These are phyloP conservation scores for Babesia ovis DNA, from an alignment of 169 alveolate species.

Conservation along the genomic window DNA sequence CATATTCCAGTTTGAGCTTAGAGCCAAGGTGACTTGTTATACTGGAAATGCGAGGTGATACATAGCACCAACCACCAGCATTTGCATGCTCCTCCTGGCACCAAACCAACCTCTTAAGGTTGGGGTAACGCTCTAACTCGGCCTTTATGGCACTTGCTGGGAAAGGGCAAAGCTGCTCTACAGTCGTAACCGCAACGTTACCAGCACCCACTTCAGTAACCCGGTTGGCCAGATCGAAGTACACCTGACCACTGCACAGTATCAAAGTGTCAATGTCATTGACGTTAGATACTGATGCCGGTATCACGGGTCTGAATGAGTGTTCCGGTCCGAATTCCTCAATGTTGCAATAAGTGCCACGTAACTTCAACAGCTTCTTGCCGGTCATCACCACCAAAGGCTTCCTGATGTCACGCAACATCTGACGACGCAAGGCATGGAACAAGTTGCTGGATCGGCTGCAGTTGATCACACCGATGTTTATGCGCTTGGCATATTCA, in stretches of 20 bases:
- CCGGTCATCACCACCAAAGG: conserved; percentile 74
- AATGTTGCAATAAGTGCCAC: conserved; percentile 70
- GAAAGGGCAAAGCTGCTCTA: conserved; percentile 90
- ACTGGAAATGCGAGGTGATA: conserved; percentile 48
- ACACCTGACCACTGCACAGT: conserved; percentile 90
- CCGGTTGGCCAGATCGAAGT: conserved; percentile 80
- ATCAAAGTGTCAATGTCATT: conserved; percentile 80
- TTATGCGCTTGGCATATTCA: conserved; percentile 63
- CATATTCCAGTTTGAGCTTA: conserved; percentile 26
- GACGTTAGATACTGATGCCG: conserved; percentile 64
- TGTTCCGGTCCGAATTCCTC: conserved; percentile 69
- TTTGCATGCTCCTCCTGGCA: conserved; percentile 92
- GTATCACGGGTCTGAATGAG: conserved; percentile 69
- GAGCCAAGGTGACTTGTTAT: conserved; percentile 18
- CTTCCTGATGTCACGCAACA: conserved; percentile 85
- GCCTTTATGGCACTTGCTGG: conserved; percentile 79
- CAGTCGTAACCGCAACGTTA: conserved; percentile 80
- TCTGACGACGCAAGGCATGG: conserved; percentile 91
- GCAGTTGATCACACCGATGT: conserved; percentile 85
- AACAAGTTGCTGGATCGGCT: conserved; percentile 89
- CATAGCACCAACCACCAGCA: conserved; percentile 86
- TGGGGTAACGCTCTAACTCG: conserved; percentile 71
- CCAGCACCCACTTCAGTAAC: conserved; percentile 65
- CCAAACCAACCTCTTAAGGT: conserved; percentile 81
- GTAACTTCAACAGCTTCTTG: conserved; percentile 71